These are phyloP conservation scores for Stagonosporopsis chrysanthemi DNA, from an alignment of 2,329 filamentous ascomycete genomes.

Conservation along the genomic window DNA sequence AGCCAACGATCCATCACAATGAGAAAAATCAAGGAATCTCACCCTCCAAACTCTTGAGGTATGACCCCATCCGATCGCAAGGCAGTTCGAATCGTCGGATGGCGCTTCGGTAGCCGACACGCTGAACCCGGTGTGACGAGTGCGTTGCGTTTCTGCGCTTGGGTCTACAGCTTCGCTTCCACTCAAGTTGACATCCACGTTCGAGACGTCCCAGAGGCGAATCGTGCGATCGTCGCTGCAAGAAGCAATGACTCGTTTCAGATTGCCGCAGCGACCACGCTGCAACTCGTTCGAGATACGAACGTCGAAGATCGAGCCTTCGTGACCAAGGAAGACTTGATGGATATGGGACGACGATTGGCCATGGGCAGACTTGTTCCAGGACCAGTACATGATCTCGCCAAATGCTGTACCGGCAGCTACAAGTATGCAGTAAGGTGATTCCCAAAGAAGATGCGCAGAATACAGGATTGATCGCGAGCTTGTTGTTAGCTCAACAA, in stretches of 20 bases:
- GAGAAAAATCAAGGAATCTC: conserved; percentile 62
- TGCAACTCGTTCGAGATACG: conserved; percentile 66
- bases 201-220: conserved; percentile 82
- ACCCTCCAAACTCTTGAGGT: conserved; percentile 89
- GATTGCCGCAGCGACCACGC: conserved; percentile 42
- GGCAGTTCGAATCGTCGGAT: conserved; percentile 43
- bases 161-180: conserved; percentile 32
- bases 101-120: conserved; percentile 37
- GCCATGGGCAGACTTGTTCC: conserved; percentile 49
- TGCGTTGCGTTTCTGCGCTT: conserved; percentile 32
- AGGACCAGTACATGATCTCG: conserved; percentile 90
- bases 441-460: conserved; percentile 73
- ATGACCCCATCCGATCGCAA: conserved; percentile 85
- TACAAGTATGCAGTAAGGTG: conserved; percentile 69
- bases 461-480: conserved; percentile 89
- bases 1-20: conserved; percentile 48
- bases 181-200: conserved; percentile 36
- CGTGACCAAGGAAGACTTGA: conserved; percentile 72
- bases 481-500: conserved; percentile 65
- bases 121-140: conserved; percentile 56
- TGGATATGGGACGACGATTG: conserved; percentile 53
- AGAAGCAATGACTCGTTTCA: conserved; percentile 75
- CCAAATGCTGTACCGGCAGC: conserved; percentile 94
- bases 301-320: conserved; percentile 93
- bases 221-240: conserved; percentile 96